Base-by-base conservation (phyloP, 2,329 filamentous ascomycete genomes). In the Delphinella strobiligena region DNA sequence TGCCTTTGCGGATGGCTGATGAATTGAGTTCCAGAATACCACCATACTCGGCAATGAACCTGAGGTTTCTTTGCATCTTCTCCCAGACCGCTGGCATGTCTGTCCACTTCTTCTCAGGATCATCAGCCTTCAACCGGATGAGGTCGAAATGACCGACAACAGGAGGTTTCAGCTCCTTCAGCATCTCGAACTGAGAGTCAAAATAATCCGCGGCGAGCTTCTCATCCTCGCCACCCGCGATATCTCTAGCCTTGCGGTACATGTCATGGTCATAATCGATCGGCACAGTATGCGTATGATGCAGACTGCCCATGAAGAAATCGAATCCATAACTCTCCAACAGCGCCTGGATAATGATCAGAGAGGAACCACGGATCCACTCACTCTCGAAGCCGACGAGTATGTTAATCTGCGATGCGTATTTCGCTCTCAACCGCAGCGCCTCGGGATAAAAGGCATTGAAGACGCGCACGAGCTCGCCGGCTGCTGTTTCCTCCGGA, bases 121-220 rank as follows among this genome's bases (percentile, higher is more conserved):
- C 69, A 42, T 76, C 72, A 51, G 82, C 87, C 57, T 91, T 70
- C 47, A 98, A 64, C 10, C 89, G 71, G 40, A 96, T 81, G 15
- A 98, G 74, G 62, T 98, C 91, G 57, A 98, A 93, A 62, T 98
- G 91, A 0, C 88, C 91, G 3, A 98, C 80, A 10, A 98, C 71
- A 5, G 75, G 74, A 22, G 91, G 91, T 49, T 67, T 66, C 47
- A 94, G 61, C 5, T 72, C 68, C 39, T 62, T 60, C 34, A 98
- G 68, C 88, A 98, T 93, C 15, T 78, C 75, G 45, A 73, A 71
- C 64, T 96, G 91, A 49, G 79, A 68, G 59, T 96, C 88, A 57
- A 93, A 96, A 64, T 95, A 98, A 47, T 78, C 75, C 54, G 77
- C 77, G 53, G 80, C 89, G 16, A 95, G 67, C n/a, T 59, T 61